Evolutionary conservation across 345 rosid species (phyloP).

Genomic region (Ceriops zippeliana): DNA sequence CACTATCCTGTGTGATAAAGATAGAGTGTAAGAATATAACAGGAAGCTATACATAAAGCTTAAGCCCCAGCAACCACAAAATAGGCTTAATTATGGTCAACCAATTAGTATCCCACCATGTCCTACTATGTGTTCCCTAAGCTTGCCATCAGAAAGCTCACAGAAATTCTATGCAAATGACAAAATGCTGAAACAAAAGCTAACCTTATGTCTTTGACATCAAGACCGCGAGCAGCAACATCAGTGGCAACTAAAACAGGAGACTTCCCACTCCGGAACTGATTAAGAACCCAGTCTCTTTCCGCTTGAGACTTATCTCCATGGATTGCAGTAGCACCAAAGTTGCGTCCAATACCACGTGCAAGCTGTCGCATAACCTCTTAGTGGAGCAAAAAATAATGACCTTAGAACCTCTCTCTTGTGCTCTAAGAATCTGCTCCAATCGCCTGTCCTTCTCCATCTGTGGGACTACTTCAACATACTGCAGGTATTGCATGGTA

Average conservation of each 20-base stretch:
- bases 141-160: background rate
- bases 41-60: background rate
- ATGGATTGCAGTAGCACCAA: conserved; percentile 87
- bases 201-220: conserved; percentile 88
- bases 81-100: background rate
- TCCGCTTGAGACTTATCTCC: conserved; percentile 96
- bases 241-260: conserved; percentile 95
- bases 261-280: conserved; percentile 75
- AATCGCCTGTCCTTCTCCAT: conserved; percentile 93
- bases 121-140: background rate
- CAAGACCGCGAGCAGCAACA: conserved; percentile 97
- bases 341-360: conserved; percentile 70
- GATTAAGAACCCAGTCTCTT: conserved; percentile 94
- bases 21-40: background rate
- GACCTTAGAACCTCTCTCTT: conserved; percentile 87
- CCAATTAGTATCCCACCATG: background rate
- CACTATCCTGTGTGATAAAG: conserved; percentile 60
- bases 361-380: conserved; percentile 86
- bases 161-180: too few relatives aligned
- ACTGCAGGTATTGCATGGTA: conserved; percentile 38
- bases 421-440: conserved; percentile 84
- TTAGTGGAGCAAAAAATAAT: conserved; percentile 91
- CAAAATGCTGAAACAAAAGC: background rate
- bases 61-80: background rate
- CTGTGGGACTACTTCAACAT: conserved; percentile 84